Percentiles rank a stretch among this genome's conserved stretches.
These are phyloP conservation scores for Carex pumila DNA, from an alignment of 176 grass and related monocot genomes.

Conservation along the genomic window DNA sequence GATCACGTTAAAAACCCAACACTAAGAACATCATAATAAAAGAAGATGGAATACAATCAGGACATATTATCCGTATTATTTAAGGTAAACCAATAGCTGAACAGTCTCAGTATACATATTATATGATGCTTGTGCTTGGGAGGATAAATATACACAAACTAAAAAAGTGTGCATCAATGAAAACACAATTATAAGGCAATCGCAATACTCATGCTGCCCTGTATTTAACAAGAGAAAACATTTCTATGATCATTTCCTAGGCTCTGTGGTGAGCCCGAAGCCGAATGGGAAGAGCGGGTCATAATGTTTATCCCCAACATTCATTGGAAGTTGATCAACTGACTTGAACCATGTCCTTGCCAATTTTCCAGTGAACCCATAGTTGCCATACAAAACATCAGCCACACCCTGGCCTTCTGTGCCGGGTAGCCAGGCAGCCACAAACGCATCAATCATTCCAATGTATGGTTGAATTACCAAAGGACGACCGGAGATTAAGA, in stretches of 20 bases:
- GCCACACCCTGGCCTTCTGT: conserved; percentile 81
- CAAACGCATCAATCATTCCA: conserved; percentile 52
- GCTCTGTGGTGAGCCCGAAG: conserved; percentile 53
- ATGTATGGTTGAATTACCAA: conserved; percentile 80
- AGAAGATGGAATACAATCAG: background rate
- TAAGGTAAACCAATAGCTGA: background rate
- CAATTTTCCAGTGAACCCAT: conserved; percentile 71
- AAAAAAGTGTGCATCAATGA: background rate
- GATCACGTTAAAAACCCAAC: background rate
- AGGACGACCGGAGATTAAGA: conserved; percentile 65
- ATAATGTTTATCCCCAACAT: conserved; percentile 63
- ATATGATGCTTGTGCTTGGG: background rate
- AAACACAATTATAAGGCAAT: background rate
- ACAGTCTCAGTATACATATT: background rate
- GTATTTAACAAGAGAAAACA: background rate
- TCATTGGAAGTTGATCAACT: conserved; percentile 91
- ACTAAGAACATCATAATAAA: background rate
- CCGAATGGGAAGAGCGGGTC: conserved; percentile 83
- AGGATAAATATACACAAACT: background rate
- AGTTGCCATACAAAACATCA: conserved; percentile 81
- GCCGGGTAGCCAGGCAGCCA: conserved; percentile 83
- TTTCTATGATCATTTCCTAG: conserved; percentile 8
- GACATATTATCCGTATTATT: background rate
- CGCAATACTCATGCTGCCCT: background rate
- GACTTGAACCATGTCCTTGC: conserved; percentile 87